These are phyloP conservation scores for Aureobasidium subglaciale DNA, from an alignment of 2,329 filamentous ascomycete species.

Conservation along the genomic window DNA sequence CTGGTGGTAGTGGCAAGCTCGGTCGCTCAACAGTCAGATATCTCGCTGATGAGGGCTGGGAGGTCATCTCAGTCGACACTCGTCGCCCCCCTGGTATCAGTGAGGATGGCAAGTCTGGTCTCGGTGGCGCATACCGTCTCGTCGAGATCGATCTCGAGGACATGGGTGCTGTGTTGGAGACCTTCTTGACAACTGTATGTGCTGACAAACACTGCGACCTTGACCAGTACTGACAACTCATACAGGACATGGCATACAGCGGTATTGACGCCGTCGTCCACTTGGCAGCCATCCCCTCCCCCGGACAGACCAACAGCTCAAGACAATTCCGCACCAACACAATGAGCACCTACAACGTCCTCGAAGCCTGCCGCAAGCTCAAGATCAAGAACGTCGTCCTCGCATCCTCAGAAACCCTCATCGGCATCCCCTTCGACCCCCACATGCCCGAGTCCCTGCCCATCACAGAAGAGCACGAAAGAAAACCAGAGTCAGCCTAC, in stretches of 20 bases:
- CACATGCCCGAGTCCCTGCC: slow-evolving; percentile 19
- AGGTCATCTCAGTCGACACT: slow-evolving; percentile 22
- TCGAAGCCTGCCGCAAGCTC: slow-evolving; percentile 22
- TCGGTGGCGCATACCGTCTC: slow-evolving; percentile 20
- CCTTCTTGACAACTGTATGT: slow-evolving; percentile 19
- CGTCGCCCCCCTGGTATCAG: slow-evolving; percentile 20
- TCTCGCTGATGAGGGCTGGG: slow-evolving; percentile 22
- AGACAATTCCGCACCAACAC: slow-evolving; percentile 23
- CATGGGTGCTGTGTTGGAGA: slow-evolving; percentile 22
- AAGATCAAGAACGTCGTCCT: slow-evolving; percentile 22
- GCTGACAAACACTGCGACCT: not conserved
- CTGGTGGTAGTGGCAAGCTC: slow-evolving; percentile 22
- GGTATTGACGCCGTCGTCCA: slow-evolving; percentile 22
- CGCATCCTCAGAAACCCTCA: slow-evolving; percentile 22
- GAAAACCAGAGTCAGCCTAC: slow-evolving; percentile 21
- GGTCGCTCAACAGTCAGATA: slow-evolving; percentile 21
- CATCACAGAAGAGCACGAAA: slow-evolving; percentile 21
- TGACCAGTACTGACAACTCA: not conserved
- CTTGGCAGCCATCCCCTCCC: slow-evolving; percentile 22
- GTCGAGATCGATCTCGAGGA: slow-evolving; percentile 23
- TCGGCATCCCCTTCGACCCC: slow-evolving; percentile 22
- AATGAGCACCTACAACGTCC: slow-evolving; percentile 22
- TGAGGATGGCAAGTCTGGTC: slow-evolving; percentile 22
- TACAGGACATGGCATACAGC: slow-evolving; percentile 20
- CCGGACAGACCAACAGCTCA: slow-evolving; percentile 21